Evolutionary conservation across 2,329 filamentous ascomycete species (phyloP).

Genomic region (Colletotrichum navitas): DNA sequence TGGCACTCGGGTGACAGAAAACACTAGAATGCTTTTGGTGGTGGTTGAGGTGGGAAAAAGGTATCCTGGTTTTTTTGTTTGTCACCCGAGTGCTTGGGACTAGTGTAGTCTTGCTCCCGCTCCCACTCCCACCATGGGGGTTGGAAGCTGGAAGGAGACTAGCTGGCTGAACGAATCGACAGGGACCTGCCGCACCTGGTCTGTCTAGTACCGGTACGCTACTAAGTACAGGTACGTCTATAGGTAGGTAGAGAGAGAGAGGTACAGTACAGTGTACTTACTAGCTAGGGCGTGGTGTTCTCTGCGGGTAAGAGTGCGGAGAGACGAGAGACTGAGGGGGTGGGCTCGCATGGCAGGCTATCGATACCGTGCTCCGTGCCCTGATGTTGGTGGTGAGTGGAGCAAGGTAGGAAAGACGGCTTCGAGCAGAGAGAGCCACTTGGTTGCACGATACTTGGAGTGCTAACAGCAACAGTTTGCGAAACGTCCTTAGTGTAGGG

Average conservation of each 20-base stretch:
- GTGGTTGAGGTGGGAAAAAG: too few relatives aligned
- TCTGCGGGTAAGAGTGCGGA: slow-evolving; percentile 20
- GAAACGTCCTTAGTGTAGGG: background rate
- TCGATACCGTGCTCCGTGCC: slow-evolving; percentile 30
- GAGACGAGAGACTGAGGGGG: background rate
- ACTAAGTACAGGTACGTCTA: too few relatives aligned
- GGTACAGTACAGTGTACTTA: too few relatives aligned
- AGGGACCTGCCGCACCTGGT: slow-evolving; percentile 5
- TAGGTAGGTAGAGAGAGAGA: background rate
- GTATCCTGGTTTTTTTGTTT: too few relatives aligned
- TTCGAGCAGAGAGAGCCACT: slow-evolving; percentile 11
- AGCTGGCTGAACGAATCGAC: slow-evolving; percentile 16
- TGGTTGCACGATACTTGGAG: slow-evolving; percentile 10
- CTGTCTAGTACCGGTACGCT: background rate
- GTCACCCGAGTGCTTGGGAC: background rate
- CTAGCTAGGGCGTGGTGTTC: background rate
- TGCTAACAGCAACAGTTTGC: slow-evolving; percentile 4
- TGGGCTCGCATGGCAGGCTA: slow-evolving; percentile 33
- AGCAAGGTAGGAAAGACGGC: slow-evolving; percentile 11
- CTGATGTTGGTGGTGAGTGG: slow-evolving; percentile 34
- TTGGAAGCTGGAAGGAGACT: slow-evolving; percentile 3
- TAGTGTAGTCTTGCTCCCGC: too few relatives aligned
- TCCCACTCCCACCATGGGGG: background rate
- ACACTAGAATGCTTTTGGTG: too few relatives aligned
- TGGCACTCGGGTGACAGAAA: too few relatives aligned